phyloP scores from a whole-genome alignment of 345 rosid genomes.

The Trapa incisa region DNA sequence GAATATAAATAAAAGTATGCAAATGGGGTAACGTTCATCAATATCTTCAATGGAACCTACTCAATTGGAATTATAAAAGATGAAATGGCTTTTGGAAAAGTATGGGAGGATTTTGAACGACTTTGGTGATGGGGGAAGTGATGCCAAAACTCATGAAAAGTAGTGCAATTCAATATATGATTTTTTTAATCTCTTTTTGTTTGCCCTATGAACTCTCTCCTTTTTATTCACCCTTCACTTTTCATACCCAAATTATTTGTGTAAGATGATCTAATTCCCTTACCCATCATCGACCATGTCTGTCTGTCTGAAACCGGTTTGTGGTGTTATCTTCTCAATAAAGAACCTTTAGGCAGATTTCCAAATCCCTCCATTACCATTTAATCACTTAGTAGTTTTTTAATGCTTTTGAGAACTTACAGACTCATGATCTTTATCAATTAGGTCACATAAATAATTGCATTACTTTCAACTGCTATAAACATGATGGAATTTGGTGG shows the following conservation, averaged over 20 bases:
- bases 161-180: constrained; percentile 11
- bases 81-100: constrained; percentile 18
- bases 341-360: not conserved
- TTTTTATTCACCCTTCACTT: constrained; percentile 4
- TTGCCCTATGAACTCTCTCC: not conserved
- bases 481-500: too few species aligned
- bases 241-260: constrained; percentile 15
- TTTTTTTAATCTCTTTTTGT: not conserved
- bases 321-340: not conserved
- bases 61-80: too few species aligned
- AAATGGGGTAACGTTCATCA: too few species aligned
- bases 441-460: too few species aligned
- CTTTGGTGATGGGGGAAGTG: constrained; percentile 1
- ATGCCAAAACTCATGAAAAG: constrained; percentile 7
- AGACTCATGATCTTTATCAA: too few species aligned
- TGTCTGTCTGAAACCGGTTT: not conserved
- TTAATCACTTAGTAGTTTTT: too few species aligned
- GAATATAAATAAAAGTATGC: too few species aligned
- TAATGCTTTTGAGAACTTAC: too few species aligned
- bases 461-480: too few species aligned
- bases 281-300: too few species aligned
- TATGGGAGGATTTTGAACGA: constrained; percentile 13
- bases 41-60: too few species aligned
- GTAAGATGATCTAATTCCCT: not conserved
- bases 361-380: not conserved